Conservation (phyloP, 192 early-diverging fungal genomes). For the Coemansia sp. region DNA sequence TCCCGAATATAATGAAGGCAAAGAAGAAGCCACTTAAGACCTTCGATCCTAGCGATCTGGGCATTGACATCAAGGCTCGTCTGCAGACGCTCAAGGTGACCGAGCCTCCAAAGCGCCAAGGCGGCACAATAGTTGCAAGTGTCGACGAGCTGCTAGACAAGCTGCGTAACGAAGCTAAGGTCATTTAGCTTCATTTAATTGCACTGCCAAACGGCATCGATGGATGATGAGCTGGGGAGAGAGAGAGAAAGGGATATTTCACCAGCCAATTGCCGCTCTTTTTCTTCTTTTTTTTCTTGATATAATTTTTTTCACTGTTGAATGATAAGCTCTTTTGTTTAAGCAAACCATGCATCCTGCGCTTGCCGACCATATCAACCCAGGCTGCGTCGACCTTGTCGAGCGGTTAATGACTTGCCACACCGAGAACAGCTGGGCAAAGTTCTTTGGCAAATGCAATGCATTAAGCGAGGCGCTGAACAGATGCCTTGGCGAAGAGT, state of each 20-base stretch:
- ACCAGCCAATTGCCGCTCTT: not conserved
- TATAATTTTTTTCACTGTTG: not conserved
- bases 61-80: slow-evolving; percentile 81
- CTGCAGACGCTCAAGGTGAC: slow-evolving; percentile 86
- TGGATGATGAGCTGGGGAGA: no score
- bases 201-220: no score
- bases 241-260: no score
- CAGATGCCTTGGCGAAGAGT: slow-evolving; percentile 44
- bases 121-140: slow-evolving; percentile 85
- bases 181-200: slow-evolving; percentile 54
- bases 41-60: slow-evolving; percentile 74
- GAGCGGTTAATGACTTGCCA: slow-evolving; percentile 50
- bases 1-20: slow-evolving; percentile 96
- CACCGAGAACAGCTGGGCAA: slow-evolving; percentile 45
- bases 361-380: slow-evolving; percentile 54
- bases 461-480: slow-evolving; percentile 56
- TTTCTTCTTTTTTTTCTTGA: not conserved
- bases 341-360: slow-evolving; percentile 37
- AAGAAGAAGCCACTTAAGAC: slow-evolving; percentile 96
- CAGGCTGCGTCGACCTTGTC: slow-evolving; percentile 49
- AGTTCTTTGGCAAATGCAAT: slow-evolving; percentile 57
- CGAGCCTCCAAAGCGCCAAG: slow-evolving; percentile 91
- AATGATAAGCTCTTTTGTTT: not conserved
- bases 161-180: slow-evolving; percentile 81
- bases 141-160: slow-evolving; percentile 94